These are phyloP conservation scores for Phytomonas sp. DNA, from an alignment of 208 protist genomes.

Conservation along the genomic window DNA sequence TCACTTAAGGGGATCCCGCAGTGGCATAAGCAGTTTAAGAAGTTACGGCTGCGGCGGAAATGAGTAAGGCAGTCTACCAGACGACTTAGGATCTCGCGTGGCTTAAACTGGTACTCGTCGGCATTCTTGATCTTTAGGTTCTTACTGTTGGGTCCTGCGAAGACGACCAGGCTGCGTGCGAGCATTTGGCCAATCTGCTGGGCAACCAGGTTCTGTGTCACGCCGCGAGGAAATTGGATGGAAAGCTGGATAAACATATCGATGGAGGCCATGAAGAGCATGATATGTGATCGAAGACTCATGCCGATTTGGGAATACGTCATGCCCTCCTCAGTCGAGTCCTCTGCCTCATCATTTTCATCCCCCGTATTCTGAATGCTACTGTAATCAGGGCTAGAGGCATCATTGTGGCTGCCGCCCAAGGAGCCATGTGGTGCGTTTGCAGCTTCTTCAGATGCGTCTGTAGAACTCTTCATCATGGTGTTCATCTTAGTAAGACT, in stretches of 20 bases:
- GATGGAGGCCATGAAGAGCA: slow-evolving; percentile 72
- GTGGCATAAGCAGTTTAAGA: slow-evolving; percentile 68
- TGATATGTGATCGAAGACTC: slow-evolving; percentile 47
- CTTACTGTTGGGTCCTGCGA: slow-evolving; percentile 68
- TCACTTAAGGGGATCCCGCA: slow-evolving; percentile 59
- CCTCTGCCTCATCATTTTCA: slow-evolving; percentile 35
- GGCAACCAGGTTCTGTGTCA: slow-evolving; percentile 84
- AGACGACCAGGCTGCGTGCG: slow-evolving; percentile 67
- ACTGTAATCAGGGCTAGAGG: slow-evolving; percentile 7
- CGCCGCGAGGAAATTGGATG: slow-evolving; percentile 61
- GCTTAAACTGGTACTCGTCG: slow-evolving; percentile 69
- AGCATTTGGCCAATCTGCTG: slow-evolving; percentile 86
- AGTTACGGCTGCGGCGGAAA: slow-evolving; percentile 62
- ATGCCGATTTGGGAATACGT: slow-evolving; percentile 81
- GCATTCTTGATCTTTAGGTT: slow-evolving; percentile 75
- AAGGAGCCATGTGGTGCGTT: background rate
- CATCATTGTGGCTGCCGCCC: background rate
- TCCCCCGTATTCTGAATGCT: slow-evolving; percentile 15
- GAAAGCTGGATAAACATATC: slow-evolving; percentile 84
- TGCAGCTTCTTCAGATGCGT: slow-evolving; percentile 47
- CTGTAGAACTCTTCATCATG: slow-evolving; percentile 50
- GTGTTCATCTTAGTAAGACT: slow-evolving; percentile 77
- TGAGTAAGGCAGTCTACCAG: slow-evolving; percentile 78
- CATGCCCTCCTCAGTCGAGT: slow-evolving; percentile 25
- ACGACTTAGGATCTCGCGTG: slow-evolving; percentile 63